A percentile compares a stretch with the other conserved stretches of the same genome.
Evolutionary conservation across 257 asterid species (phyloP).

Genomic region (Schizonepeta tenuifolia): DNA sequence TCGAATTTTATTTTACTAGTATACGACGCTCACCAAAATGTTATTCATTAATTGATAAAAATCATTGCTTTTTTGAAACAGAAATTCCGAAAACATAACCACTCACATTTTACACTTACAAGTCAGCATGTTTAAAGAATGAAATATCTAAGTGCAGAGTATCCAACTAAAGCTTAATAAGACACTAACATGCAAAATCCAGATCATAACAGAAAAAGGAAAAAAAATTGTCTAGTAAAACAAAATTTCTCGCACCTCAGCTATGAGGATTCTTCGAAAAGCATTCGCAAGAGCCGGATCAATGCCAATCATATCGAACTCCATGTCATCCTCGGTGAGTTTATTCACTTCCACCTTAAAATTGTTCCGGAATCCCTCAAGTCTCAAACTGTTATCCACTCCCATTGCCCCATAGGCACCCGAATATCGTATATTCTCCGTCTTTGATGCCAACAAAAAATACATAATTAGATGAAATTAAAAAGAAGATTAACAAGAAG

Average conservation of each 20-base stretch:
- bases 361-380: constrained; percentile 61
- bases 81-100: not conserved
- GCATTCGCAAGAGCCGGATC: constrained; percentile 93
- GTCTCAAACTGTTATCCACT: constrained; percentile 79
- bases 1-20: no score
- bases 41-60: not conserved
- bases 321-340: constrained; percentile 68
- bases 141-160: no score
- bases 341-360: constrained; percentile 67
- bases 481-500: not conserved
- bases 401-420: constrained; percentile 87
- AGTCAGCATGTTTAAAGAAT: not conserved
- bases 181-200: not conserved
- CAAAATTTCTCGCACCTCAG: no score
- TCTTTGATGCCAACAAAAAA: constrained; percentile 37
- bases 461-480: not conserved
- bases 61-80: not conserved
- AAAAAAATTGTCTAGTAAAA: no score
- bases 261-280: constrained; percentile 85
- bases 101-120: not conserved
- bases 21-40: no score
- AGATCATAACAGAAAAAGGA: no score
- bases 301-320: constrained; percentile 89
- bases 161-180: constrained; percentile 8
- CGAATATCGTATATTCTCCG: constrained; percentile 72